Conservation (phyloP, 176 grass and related monocot genomes). For the sorghum (Sorghum bicolor) region Sorghum_bicolor_NCBIv3 NC_012870.2:7517001-7517500, state of each 20-base stretch:
- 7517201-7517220: slow-evolving; percentile 7
- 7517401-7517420: too few relatives aligned
- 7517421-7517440: too few relatives aligned
- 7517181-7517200: slow-evolving; percentile 22
- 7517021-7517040: not conserved
- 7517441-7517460: too few relatives aligned
- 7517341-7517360: too few relatives aligned
- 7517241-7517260: not conserved
- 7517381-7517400: too few relatives aligned
- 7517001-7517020: not conserved
- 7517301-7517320: too few relatives aligned
- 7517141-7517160: slow-evolving; percentile 4
- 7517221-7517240: slow-evolving; percentile 6
- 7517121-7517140: not conserved
- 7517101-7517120: slow-evolving; percentile 7
- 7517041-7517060: not conserved
- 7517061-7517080: not conserved
- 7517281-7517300: too few relatives aligned
- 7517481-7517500: too few relatives aligned
- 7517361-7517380: too few relatives aligned
- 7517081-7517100: not conserved
- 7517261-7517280: slow-evolving; percentile 16
- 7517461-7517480: too few relatives aligned
- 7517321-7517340: too few relatives aligned
- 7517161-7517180: slow-evolving; percentile 14